Conservation (phyloP, 805 yeast genomes). For the Saturnispora kantuleensis region DNA sequence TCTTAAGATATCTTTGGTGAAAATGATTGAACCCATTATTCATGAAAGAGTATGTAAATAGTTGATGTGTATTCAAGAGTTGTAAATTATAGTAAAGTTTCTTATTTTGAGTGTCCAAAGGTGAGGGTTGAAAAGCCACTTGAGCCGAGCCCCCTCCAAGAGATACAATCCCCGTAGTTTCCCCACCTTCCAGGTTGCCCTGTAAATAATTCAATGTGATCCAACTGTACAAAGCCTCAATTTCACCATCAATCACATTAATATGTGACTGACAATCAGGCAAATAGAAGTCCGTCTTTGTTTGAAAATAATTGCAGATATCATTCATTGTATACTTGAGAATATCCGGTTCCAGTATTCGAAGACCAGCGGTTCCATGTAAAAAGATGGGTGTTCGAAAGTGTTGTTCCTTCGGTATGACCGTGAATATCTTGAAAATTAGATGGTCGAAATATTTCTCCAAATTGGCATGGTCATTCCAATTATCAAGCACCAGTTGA, state of each 20-base stretch:
- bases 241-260: conserved; percentile 52
- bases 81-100: conserved; percentile 33
- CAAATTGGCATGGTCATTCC: conserved; percentile 36
- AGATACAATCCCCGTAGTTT: conserved; percentile 48
- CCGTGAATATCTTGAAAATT: conserved; percentile 36
- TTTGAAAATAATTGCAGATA: conserved; percentile 40
- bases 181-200: conserved; percentile 35
- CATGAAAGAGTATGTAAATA: conserved; percentile 46
- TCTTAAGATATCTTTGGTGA: conserved; percentile 34
- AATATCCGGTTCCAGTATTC: conserved; percentile 43
- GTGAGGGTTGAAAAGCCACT: conserved; percentile 52
- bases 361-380: conserved; percentile 65
- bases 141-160: conserved; percentile 64
- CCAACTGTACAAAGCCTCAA: conserved; percentile 64
- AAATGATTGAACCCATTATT: conserved; percentile 57
- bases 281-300: conserved; percentile 40
- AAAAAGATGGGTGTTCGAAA: conserved; percentile 55
- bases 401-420: conserved; percentile 53
- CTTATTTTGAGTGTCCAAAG: conserved; percentile 37
- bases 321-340: conserved; percentile 33
- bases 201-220: conserved; percentile 47
- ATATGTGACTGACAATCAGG: conserved; percentile 56
- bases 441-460: conserved; percentile 44
- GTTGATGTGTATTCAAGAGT: conserved; percentile 32
- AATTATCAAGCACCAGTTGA: conserved; percentile 50